Evolutionary conservation across 2,329 filamentous ascomycete genomes (phyloP).

Genomic region (Ophiocordyceps camponoti-saundersi): DNA sequence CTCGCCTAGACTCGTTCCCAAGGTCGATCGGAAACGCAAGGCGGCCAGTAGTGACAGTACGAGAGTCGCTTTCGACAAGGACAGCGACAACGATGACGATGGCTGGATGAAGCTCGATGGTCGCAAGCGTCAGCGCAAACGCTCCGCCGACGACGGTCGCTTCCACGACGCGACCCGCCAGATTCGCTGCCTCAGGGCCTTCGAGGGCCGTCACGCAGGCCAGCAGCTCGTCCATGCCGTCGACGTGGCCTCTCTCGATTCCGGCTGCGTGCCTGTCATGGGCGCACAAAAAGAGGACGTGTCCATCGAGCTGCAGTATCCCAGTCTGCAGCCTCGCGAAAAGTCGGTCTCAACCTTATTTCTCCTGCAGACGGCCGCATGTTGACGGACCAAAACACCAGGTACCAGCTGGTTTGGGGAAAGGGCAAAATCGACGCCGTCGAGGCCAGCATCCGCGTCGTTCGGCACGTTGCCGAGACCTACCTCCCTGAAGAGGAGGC

Average conservation of each 20-base stretch:
- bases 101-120: constrained; percentile 32
- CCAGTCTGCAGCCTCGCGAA: constrained; percentile 53
- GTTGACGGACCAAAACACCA: constrained; percentile 7
- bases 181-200: constrained; percentile 27
- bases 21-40: constrained; percentile 31
- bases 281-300: constrained; percentile 34
- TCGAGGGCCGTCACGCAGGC: constrained; percentile 22
- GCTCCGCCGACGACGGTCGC: constrained; percentile 21
- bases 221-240: constrained; percentile 39
- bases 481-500: constrained; percentile 61
- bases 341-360: constrained; percentile 24
- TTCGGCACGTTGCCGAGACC: constrained; percentile 52
- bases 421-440: constrained; percentile 66
- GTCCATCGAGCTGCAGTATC: constrained; percentile 64
- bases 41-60: constrained; percentile 14
- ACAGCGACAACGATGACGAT: constrained; percentile 33
- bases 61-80: constrained; percentile 31
- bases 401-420: constrained; percentile 52
- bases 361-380: not conserved
- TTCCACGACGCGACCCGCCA: constrained; percentile 28
- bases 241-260: constrained; percentile 33
- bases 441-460: constrained; percentile 53
- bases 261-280: constrained; percentile 32
- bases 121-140: constrained; percentile 30
- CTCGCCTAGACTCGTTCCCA: constrained; percentile 20